A percentile compares a stretch with the other conserved stretches of the same genome.
Conservation (phyloP, 2,329 filamentous ascomycete species). For the Orbilia quercus region DNA sequence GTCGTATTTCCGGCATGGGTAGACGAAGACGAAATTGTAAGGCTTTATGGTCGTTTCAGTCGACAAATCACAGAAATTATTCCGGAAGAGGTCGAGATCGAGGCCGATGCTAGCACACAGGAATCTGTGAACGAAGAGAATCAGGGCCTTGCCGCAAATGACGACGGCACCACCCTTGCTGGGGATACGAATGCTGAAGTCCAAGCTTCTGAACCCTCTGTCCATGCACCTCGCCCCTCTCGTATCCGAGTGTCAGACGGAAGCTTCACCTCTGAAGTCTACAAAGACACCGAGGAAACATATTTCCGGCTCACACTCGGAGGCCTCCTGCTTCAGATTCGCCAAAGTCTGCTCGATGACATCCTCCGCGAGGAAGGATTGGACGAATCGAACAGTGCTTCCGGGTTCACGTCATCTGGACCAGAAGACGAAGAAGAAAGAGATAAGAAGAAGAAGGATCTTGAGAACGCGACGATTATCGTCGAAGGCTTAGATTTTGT, state of each 20-base stretch:
- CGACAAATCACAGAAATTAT: slow-evolving; percentile 11
- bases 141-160: not conserved
- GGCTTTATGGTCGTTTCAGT: slow-evolving; percentile 22
- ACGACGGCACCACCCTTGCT: not conserved
- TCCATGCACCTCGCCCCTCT: not conserved
- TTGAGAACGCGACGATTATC: slow-evolving; percentile 24
- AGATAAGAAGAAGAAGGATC: slow-evolving; percentile 7
- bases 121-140: not conserved
- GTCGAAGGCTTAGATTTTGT: slow-evolving; percentile 38
- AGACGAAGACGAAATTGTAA: slow-evolving; percentile 38
- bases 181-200: not conserved
- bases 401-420: not conserved
- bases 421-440: not conserved
- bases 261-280: slow-evolving; percentile 27
- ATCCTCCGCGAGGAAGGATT: slow-evolving; percentile 7
- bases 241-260: slow-evolving; percentile 11
- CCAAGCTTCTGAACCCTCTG: not conserved
- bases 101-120: not conserved
- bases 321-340: slow-evolving; percentile 33
- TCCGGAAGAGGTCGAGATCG: not conserved
- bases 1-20: slow-evolving; percentile 20
- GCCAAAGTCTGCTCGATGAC: slow-evolving; percentile 21
- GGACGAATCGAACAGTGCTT: slow-evolving; percentile 11
- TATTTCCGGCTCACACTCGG: slow-evolving; percentile 42
- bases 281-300: slow-evolving; percentile 16